A percentile compares a stretch with the other conserved stretches of the same genome.
Conservation (phyloP, 768 basidiomycete genomes). For the Tulasnella calospora region DNA sequence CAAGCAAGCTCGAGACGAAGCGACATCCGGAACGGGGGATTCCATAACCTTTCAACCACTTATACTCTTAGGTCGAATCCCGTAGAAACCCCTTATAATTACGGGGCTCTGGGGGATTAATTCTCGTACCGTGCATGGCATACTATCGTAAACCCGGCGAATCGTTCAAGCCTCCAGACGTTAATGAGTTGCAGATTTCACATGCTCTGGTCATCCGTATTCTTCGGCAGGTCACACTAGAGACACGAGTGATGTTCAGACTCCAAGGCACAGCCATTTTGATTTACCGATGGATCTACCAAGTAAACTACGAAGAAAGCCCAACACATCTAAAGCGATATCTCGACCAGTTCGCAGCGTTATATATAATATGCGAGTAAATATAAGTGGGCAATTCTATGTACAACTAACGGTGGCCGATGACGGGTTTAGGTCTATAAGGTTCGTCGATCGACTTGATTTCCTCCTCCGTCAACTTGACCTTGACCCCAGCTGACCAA, state of each 20-base stretch:
- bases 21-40: too few species aligned
- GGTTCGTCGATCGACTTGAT: slow-evolving; percentile 35
- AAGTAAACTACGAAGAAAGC: background rate
- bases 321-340: too few species aligned
- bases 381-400: background rate
- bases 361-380: background rate
- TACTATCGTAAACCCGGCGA: too few species aligned
- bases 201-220: background rate
- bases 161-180: background rate
- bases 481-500: slow-evolving; percentile 4
- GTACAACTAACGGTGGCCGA: slow-evolving; percentile 29
- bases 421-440: slow-evolving; percentile 34
- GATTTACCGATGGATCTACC: background rate
- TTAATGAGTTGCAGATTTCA: background rate
- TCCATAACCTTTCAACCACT: too few species aligned
- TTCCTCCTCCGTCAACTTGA: slow-evolving; percentile 37
- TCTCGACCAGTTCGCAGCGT: background rate
- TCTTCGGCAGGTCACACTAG: background rate
- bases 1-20: too few species aligned
- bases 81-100: too few species aligned
- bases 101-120: too few species aligned
- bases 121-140: too few species aligned
- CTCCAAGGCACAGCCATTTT: background rate
- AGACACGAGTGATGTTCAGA: background rate
- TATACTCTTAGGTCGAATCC: too few species aligned